Percentiles rank a stretch among this genome's conserved stretches.
phyloP scores from a whole-genome alignment of 805 yeast genomes.

The Komagataella pastoris region DNA sequence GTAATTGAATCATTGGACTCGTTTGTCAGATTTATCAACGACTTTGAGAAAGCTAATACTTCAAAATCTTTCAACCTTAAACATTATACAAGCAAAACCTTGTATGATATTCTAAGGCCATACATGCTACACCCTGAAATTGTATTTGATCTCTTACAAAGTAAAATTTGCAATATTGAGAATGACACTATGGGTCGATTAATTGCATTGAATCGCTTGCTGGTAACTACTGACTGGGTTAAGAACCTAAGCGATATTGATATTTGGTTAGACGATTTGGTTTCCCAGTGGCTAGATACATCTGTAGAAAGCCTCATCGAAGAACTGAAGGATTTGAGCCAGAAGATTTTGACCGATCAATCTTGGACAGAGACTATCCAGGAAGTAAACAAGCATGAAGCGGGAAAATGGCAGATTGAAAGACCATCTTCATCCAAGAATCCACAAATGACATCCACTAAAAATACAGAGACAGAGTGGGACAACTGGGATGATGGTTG shows the following conservation, averaged over 20 bases:
- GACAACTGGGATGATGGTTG: neutral
- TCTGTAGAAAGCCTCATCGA: neutral
- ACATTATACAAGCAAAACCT: neutral
- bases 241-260: neutral
- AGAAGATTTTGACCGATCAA: neutral
- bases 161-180: neutral
- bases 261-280: conserved; percentile 1
- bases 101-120: neutral
- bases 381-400: neutral
- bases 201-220: neutral
- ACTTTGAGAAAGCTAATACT: neutral
- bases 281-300: conserved; percentile 1
- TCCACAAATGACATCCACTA: neutral
- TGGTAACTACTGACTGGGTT: neutral
- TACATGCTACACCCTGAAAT: neutral
- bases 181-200: neutral
- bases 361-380: neutral
- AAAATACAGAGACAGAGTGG: neutral
- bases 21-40: neutral
- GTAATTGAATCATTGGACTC: neutral
- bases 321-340: neutral
- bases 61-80: neutral
- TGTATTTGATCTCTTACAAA: neutral
- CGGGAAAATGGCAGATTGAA: neutral
- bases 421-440: neutral